A percentile compares a stretch with the other conserved stretches of the same genome.
phyloP scores from a whole-genome alignment of 2,329 filamentous ascomycete species.

The Pseudogymnoascus sp. region DNA sequence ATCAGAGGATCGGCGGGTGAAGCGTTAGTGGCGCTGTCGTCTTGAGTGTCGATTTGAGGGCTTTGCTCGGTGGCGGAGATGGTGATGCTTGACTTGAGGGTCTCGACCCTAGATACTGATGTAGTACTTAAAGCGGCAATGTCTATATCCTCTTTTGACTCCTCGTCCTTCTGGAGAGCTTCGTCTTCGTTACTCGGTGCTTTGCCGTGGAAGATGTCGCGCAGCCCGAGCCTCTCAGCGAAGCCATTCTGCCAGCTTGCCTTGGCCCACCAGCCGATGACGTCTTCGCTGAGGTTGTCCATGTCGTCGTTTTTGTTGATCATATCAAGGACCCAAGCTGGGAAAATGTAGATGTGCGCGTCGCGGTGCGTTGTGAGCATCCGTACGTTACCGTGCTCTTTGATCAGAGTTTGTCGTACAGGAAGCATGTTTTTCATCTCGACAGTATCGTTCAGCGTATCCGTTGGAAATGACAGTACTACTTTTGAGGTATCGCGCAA shows the following conservation, averaged over 20 bases:
- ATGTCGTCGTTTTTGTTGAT: conserved; percentile 70
- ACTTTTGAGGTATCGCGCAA: conserved; percentile 64
- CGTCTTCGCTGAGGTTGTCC: conserved; percentile 83
- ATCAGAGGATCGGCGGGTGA: conserved; percentile 28
- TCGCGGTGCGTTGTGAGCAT: conserved; percentile 81
- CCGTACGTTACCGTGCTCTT: conserved; percentile 64
- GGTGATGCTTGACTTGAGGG: conserved; percentile 13
- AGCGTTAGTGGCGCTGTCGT: conserved; percentile 14
- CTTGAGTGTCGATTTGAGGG: conserved; percentile 12
- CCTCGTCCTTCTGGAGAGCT: conserved; percentile 22
- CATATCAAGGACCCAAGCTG: conserved; percentile 82
- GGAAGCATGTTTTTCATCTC: conserved; percentile 67
- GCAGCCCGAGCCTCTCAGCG: conserved; percentile 65
- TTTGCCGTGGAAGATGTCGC: conserved; percentile 51
- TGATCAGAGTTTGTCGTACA: conserved; percentile 66
- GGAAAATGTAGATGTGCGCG: conserved; percentile 91
- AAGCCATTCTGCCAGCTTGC: conserved; percentile 81
- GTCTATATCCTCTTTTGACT: conserved; percentile 22
- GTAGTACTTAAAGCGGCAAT: conserved; percentile 25
- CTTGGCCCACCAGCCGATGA: conserved; percentile 94
- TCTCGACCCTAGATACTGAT: conserved; percentile 19
- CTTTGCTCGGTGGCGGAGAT: conserved; percentile 5
- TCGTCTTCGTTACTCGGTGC: conserved; percentile 32
- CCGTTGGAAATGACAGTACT: conserved; percentile 79
- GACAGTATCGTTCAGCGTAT: conserved; percentile 75